Conservation (phyloP, 352 stramenopile species). For the Pythium rhizo-oryzae region DNA sequence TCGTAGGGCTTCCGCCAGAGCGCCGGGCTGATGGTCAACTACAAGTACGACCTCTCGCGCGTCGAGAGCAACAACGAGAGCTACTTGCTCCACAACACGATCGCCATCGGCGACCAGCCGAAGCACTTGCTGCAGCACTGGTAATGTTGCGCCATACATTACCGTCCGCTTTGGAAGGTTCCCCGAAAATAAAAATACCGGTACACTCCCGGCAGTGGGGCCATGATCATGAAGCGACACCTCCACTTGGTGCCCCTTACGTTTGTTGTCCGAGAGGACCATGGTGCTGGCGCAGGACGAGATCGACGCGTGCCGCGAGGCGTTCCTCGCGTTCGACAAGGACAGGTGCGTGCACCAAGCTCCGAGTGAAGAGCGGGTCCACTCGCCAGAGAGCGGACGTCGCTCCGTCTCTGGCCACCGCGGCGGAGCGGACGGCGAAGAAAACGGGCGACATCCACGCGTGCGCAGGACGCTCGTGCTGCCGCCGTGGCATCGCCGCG, state of each 20-base stretch:
- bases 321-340: conserved; percentile 98
- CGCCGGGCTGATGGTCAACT: conserved; percentile 86
- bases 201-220: neutral
- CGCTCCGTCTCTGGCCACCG: conserved; percentile 6
- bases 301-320: conserved; percentile 96
- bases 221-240: conserved; percentile 6
- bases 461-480: neutral
- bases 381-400: conserved; percentile 2
- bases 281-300: conserved; percentile 95
- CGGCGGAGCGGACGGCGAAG: neutral
- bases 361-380: neutral
- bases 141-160: neutral
- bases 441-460: neutral
- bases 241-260: neutral
- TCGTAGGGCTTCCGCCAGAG: conserved; percentile 70
- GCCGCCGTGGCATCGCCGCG: neutral
- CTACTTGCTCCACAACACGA: conserved; percentile 79
- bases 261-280: neutral
- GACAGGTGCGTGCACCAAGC: conserved; percentile 62
- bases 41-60: conserved; percentile 81
- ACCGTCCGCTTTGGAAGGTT: neutral
- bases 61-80: conserved; percentile 86
- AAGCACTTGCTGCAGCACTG: conserved; percentile 43
- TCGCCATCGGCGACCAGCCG: conserved; percentile 73
- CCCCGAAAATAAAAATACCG: conserved; percentile 8